Evolutionary conservation across 2,329 filamentous ascomycete species (phyloP), one percentile per base, ranked within the genome.

Genomic region (Karstenula rhodostoma): DNA sequence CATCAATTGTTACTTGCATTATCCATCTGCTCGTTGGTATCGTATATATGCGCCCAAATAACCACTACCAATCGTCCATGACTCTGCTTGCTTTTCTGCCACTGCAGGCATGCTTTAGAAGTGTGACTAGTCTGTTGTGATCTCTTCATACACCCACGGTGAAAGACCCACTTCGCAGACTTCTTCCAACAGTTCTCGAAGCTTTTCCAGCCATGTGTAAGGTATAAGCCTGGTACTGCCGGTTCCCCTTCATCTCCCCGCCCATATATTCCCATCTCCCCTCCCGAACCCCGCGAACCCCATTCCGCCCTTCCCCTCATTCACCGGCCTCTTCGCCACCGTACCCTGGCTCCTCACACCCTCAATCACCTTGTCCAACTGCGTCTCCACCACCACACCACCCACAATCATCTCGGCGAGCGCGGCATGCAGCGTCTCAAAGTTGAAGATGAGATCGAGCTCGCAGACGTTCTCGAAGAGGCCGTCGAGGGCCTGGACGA

Each of bases 381-480:
- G 92, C 33, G 94, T 97, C 82, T 98, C 94, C 25, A 98, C 89
- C 17, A 98, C 94, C 15, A 97, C 93, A 0, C 94, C 94, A 15
- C 94, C 94, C 17, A 97, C 92, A 58, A 98, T 91, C 92, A 98
- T 96, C 83, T 98, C 94, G 59, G 89, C 89, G 10, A 98, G 82
- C 17, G 93, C 89, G 9, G 94, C 91, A 82, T 99, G 95, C 72
- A 99, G 84, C 17, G 93, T 96, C 85, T 99, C 95, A 71, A 97
- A 99, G 77, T 98, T 98, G 83, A 99, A 99, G 78, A 99, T 99
- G 69, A 99, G 85, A 78, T 99, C 94, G 58, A 99, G 84, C 82
- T 99, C 95, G 85, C 95, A 99, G 10, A 99, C 95, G 77, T 99
- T 97, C 81, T 98, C 95, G 76, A 99, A 99, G 43, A 99, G 85